Base-by-base conservation (phyloP, 768 basidiomycete species). In the Gautieria morchelliformis region DNA sequence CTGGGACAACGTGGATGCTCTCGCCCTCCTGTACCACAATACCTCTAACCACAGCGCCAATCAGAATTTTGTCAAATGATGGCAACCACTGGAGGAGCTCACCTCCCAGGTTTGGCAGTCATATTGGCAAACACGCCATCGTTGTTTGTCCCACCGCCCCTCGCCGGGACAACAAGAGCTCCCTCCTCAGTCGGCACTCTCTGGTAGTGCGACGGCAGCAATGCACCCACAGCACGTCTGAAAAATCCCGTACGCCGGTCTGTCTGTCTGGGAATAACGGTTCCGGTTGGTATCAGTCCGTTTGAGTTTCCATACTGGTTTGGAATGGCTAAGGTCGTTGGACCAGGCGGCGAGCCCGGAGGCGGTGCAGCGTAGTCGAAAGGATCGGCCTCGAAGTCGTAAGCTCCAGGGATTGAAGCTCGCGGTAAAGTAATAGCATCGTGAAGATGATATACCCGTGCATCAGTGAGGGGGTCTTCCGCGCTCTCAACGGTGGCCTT, bases 101-200 rank as follows among this genome's bases (percentile, higher is more conserved):
- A 71, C 75, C 75, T 74, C 27, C 77, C 65, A 1, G 96, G 95
- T 68, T 96, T 96, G 1, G 95, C 95, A 62, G 82, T 84, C 39
- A 99, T 83, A 66, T 98, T 99, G 32, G 88, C 84, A 66, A 97
- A 99, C 9, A 98, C 94, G 3, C 96, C 96, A 63, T 96, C 93
- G 64, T 94, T 93, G 32, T 91, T 82, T 17, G 73, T 75, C 0
- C 88, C 89, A 7, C 84, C 84, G 33, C 89, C 89, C 15, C 78
- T 77, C 22, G 72, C 62, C 48, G 66, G 74, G 5, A 69, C 68
- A 0, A 61, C 68, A 61, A 56, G 74, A 62, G 33, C 64, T 1
- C 47, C 56, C 27, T 57, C 56, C 35, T 49, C 46, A 62, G 76
- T 75, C 1, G 82, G 77, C 37, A 81, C 70, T 2, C 71, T 74